Percentiles rank a stretch among this genome's conserved stretches.
phyloP scores from a whole-genome alignment of 1,139 yeast genomes.

The Torulaspora pretoriensis region DNA sequence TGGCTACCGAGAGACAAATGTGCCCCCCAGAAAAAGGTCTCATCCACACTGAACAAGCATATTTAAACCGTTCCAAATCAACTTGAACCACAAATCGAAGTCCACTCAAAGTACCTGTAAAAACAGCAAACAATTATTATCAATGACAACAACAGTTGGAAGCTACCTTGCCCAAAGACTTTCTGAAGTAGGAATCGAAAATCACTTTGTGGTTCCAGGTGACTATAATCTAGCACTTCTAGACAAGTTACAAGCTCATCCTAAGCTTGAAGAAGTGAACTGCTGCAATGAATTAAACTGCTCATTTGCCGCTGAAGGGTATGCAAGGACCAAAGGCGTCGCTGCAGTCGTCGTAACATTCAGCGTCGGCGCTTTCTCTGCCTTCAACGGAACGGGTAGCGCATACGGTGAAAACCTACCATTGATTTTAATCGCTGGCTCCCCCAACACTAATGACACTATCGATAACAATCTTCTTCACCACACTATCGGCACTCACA shows the following conservation, averaged over 20 bases:
- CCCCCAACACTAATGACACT: neutral
- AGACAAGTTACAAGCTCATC: constrained; percentile 58
- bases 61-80: no score
- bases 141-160: constrained; percentile 2
- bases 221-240: constrained; percentile 61
- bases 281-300: constrained; percentile 68
- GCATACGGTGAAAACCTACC: constrained; percentile 60
- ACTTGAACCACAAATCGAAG: no score
- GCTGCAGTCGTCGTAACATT: constrained; percentile 58
- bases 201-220: constrained; percentile 63
- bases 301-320: constrained; percentile 70
- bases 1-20: no score
- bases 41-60: no score
- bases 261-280: constrained; percentile 59
- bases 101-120: no score
- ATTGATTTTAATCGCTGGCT: constrained; percentile 1
- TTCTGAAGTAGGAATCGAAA: constrained; percentile 45
- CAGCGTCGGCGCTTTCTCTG: constrained; percentile 85
- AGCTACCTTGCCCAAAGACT: constrained; percentile 38
- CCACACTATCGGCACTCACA: constrained; percentile 3
- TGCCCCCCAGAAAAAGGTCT: no score
- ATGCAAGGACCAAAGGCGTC: constrained; percentile 57
- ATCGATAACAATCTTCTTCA: constrained; percentile 1
- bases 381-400: constrained; percentile 77
- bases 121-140: no score